Conservation (phyloP, 306 rosid species). For the Coriaria nepalensis region DNA sequence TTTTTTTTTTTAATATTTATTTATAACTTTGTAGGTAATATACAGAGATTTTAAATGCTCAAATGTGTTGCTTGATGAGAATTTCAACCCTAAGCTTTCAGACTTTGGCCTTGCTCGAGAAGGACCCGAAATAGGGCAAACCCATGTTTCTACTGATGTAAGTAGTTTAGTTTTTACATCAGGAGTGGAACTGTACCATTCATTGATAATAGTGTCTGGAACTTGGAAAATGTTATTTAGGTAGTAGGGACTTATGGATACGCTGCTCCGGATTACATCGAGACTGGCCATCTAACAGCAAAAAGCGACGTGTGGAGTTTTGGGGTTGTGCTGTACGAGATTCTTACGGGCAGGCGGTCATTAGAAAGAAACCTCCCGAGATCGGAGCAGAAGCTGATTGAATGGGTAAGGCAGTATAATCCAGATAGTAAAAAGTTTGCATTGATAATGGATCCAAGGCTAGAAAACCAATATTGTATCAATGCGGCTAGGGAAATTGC, state of each 20-base stretch:
- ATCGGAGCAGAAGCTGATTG: slow-evolving; percentile 64
- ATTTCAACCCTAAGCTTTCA: slow-evolving; percentile 63
- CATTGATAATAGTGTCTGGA: no score
- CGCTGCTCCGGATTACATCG: slow-evolving; percentile 85
- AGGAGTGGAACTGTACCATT: no score
- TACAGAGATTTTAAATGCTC: slow-evolving; percentile 68
- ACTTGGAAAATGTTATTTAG: slow-evolving; percentile 15
- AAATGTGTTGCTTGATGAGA: slow-evolving; percentile 59
- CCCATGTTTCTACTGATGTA: slow-evolving; percentile 91
- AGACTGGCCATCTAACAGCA: slow-evolving; percentile 74
- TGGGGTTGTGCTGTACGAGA: slow-evolving; percentile 69
- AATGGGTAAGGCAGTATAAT: slow-evolving; percentile 68
- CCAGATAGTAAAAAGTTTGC: slow-evolving; percentile 40
- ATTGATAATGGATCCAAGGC: slow-evolving; percentile 52
- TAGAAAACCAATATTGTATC: slow-evolving; percentile 34
- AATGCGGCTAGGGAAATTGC: slow-evolving; percentile 35
- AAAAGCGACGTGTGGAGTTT: slow-evolving; percentile 91
- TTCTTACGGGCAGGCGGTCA: slow-evolving; percentile 66
- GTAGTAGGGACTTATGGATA: slow-evolving; percentile 81
- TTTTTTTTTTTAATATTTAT: slow-evolving; percentile 1
- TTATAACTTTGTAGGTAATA: slow-evolving; percentile 37
- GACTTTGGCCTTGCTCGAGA: slow-evolving; percentile 91
- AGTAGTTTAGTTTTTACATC: slow-evolving; percentile 20
- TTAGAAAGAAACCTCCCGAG: slow-evolving; percentile 54
- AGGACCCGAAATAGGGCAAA: slow-evolving; percentile 56